Conservation (phyloP, 352 stramenopile genomes). For the Phytopythium oedochilum region DNA sequence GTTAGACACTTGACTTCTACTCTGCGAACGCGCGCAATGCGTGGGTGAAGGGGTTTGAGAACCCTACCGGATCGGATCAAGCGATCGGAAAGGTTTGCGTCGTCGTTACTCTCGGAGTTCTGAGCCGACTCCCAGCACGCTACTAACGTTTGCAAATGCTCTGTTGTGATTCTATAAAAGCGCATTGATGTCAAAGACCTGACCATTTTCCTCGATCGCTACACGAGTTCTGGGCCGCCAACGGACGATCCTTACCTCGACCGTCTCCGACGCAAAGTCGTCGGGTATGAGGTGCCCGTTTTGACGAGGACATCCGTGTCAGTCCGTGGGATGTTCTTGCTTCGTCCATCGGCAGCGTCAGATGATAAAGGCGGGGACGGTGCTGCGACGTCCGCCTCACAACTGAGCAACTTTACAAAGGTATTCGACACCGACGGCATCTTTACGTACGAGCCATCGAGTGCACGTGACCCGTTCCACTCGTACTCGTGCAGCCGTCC, state of each 20-base stretch:
- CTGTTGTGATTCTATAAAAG: slow-evolving; percentile 12
- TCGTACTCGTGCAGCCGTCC: slow-evolving; percentile 51
- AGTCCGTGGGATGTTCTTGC: slow-evolving; percentile 41
- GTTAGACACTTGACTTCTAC: slow-evolving; percentile 71
- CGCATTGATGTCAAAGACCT: slow-evolving; percentile 70
- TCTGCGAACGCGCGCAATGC: slow-evolving; percentile 51
- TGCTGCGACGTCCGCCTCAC: background rate
- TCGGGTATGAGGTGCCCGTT: slow-evolving; percentile 79
- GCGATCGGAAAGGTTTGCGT: slow-evolving; percentile 46
- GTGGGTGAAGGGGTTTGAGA: slow-evolving; percentile 66
- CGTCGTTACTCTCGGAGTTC: no score
- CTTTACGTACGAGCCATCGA: slow-evolving; percentile 36
- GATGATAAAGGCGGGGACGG: slow-evolving; percentile 1
- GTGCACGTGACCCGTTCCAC: slow-evolving; percentile 61
- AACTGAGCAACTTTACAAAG: slow-evolving; percentile 9
- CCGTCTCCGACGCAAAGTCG: slow-evolving; percentile 55
- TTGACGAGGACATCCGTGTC: slow-evolving; percentile 66
- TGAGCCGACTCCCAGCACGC: no score
- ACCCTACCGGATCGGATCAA: slow-evolving; percentile 42
- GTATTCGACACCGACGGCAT: slow-evolving; percentile 32
- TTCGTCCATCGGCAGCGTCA: slow-evolving; percentile 28
- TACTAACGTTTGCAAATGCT: background rate
- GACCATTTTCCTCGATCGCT: slow-evolving; percentile 82
- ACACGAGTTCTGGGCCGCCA: slow-evolving; percentile 46
- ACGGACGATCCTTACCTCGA: slow-evolving; percentile 17